Evolutionary conservation across 768 basidiomycete genomes (phyloP).

Genomic region (Hygrophoropsis aurantiaca): DNA sequence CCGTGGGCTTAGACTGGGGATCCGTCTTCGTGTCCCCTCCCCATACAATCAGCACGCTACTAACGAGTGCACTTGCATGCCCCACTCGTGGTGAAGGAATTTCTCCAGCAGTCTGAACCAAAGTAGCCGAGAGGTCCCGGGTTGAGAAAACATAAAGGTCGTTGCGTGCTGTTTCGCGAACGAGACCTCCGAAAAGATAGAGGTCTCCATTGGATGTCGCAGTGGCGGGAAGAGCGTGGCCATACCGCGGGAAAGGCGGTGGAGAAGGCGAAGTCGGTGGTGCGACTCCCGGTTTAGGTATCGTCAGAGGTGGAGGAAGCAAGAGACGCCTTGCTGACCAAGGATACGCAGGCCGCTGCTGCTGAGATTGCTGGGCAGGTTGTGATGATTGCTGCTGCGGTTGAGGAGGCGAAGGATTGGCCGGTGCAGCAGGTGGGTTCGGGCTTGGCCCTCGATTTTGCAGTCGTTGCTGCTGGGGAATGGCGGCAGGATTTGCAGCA

Average conservation of each 20-base stretch:
- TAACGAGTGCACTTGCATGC: constrained; percentile 93
- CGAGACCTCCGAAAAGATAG: constrained; percentile 95
- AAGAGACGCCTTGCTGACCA: constrained; percentile 78
- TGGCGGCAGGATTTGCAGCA: constrained; percentile 20
- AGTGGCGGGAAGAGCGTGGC: constrained; percentile 83
- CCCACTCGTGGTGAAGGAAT: constrained; percentile 91
- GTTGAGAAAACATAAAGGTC: constrained; percentile 92
- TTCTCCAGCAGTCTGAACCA: constrained; percentile 87
- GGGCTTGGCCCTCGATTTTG: constrained; percentile 36
- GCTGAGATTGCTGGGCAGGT: constrained; percentile 32
- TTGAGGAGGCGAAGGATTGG: constrained; percentile 31
- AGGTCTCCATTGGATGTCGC: constrained; percentile 84
- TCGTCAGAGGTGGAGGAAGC: constrained; percentile 64
- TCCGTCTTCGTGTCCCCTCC: constrained; percentile 95
- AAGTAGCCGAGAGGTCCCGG: constrained; percentile 72
- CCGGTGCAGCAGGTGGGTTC: constrained; percentile 24
- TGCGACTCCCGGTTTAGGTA: constrained; percentile 62
- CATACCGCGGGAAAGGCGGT: constrained; percentile 94
- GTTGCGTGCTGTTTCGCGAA: constrained; percentile 84
- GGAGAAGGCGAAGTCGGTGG: constrained; percentile 73
- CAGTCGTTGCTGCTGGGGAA: constrained; percentile 35
- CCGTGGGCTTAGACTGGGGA: constrained; percentile 54
- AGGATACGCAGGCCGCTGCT: constrained; percentile 67
- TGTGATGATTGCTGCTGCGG: constrained; percentile 34
- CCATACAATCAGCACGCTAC: constrained; percentile 96